Base-by-base conservation (phyloP, 83 land plant genomes). In the Diphasiastrum complanatum region DNA sequence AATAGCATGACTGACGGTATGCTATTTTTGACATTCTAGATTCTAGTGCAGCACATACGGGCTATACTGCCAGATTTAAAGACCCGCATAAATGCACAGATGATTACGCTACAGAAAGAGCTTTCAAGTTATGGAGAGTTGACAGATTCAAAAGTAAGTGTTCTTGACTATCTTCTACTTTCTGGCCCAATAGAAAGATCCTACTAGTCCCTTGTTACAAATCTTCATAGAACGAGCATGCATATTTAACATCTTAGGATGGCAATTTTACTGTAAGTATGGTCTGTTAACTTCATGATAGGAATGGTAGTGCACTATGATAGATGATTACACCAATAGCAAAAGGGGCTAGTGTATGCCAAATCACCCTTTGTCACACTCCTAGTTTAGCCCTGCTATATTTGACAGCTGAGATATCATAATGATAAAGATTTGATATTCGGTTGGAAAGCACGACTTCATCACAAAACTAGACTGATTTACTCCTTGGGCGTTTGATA, bases 71-170 rank as follows among this genome's bases (percentile, higher is more conserved):
- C 58, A 6, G 58, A 54, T 11, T 25, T 54, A 10, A 54, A 54
- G n/a, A n/a, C 58, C 25, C 29, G 58, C 10, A 54, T 54, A 54
- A 54, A 54, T 28, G n/a, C 58, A 5, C 58, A 54, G n/a, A 54
- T 54, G 58, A 33, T 54, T 54, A 54, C 58, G 25, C 58, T 54
- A 4, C 58, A 54, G 33, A 54, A 54, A 54, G 58, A 54, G n/a
- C 33, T 54, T 26, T 28, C 58, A 25, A 54, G 25, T 6, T 54
- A 54, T 25, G 58, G 58, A 25, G 58, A 54, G 33, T 33, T 54
- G 10, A 69, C 82, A 29, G 97, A 85, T 27, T 78, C 96, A 16
- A 88, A 81, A 74, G 97, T 78, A 51, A 55, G 81, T 60, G 24
- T 5, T 31, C n/a, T 65, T 45, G 3, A 18, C 14, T 3, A 12